Evolutionary conservation across 2,329 filamentous ascomycete species (phyloP), one percentile per base, ranked within the genome.

Genomic region (Exophiala mesophila): DNA sequence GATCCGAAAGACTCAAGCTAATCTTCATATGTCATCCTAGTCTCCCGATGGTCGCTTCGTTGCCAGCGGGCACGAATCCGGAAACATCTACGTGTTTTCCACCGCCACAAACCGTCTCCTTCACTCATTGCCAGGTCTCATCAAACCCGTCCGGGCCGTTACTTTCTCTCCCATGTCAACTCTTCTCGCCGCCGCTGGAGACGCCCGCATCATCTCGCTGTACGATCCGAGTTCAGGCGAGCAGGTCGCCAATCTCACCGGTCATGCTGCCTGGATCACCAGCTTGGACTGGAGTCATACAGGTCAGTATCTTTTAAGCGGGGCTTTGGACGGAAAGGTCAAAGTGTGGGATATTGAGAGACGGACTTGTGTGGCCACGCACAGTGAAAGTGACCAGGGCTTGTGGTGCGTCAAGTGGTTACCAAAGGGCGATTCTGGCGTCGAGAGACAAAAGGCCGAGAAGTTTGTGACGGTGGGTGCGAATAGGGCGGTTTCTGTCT

Each of bases 271-370:
- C 4, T 98, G 90, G 92, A 82, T 98, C 53, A 85, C 90, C 48
- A 84, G 84, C 21, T 71, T 97, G 31, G 88, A 95, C 62, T 98
- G 90, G 88, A 97, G 83, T 62, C 79, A 86, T 58, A 94, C 85
- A 3, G 92, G 92, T 35, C 90, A 97, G 66, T 95, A 86, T 63
- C 70, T 98, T 9, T 73, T 97, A 2, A 94, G 85, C 58, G 87
- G 88, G 35, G 81, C 85, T 1, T 88, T 94, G 63, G 89, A 97
- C 59, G 90, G 92, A 26, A 96, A 94, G 64, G 87, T 85, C 47
- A 96, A 95, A 66, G 85, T 97, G 20, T 98, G 92, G 92, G 90
- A 87, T 20, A 78, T 96, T 45, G 88, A 95, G 57, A 78, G 82
- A 23, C 77, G 80, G 43, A 74, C 75, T 3, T 97, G 92, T 60